A percentile compares a stretch with the other conserved stretches of the same genome.
phyloP scores from a whole-genome alignment of 306 rosid genomes.

The Styphnolobium japonicum region DNA sequence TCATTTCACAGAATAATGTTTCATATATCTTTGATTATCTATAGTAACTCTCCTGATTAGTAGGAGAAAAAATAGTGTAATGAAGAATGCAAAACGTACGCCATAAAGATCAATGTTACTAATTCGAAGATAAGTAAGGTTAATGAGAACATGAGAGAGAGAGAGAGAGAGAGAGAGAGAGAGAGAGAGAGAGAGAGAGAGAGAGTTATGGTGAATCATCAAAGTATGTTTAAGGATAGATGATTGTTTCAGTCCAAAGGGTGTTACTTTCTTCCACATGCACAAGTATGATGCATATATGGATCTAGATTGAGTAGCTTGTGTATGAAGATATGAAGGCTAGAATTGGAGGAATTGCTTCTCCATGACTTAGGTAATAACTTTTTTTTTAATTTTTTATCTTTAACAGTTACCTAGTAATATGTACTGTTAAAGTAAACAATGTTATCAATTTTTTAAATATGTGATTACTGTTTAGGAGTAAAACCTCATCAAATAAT shows the following conservation, averaged over 20 bases:
- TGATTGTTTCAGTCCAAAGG: background rate
- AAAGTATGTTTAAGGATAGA: background rate
- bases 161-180: too few species aligned
- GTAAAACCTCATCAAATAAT: background rate
- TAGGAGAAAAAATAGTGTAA: background rate
- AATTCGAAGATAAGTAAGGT: background rate
- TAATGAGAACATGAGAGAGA: too few species aligned
- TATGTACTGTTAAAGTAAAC: background rate
- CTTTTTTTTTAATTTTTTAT: background rate
- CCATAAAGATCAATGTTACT: background rate
- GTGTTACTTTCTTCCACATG: background rate
- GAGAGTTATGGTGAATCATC: background rate
- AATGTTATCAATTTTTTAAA: background rate
- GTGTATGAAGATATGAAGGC: constrained; percentile 21
- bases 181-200: background rate
- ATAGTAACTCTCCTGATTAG: background rate
- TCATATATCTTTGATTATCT: background rate
- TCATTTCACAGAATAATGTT: background rate
- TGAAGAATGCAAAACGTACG: background rate
- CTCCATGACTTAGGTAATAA: background rate
- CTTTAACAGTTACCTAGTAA: background rate
- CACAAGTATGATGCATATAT: constrained; percentile 3
- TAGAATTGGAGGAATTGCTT: background rate
- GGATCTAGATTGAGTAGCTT: background rate
- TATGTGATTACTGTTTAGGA: background rate